Conservation (phyloP, 2,329 filamentous ascomycete genomes). For the Pseudogymnoascus sp. region DNA sequence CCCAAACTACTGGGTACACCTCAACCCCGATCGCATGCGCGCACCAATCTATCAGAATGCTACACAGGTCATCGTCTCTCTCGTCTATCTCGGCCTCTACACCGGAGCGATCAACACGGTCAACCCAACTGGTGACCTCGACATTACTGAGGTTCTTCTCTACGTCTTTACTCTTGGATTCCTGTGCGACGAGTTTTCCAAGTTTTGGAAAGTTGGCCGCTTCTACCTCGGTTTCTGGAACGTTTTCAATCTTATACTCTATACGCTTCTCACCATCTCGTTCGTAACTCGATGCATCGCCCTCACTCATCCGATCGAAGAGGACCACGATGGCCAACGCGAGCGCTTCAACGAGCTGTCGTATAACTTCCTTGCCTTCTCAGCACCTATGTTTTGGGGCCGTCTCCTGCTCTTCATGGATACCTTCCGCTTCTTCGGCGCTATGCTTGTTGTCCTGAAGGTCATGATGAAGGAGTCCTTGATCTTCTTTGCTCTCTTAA, state of each 20-base stretch:
- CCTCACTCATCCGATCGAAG: conserved; percentile 48
- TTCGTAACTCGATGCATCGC: conserved; percentile 74
- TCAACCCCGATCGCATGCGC: conserved; percentile 91
- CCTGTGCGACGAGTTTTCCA: conserved; percentile 76
- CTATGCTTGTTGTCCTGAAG: conserved; percentile 95
- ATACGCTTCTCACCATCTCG: conserved; percentile 68
- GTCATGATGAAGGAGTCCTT: conserved; percentile 90
- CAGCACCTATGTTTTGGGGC: conserved; percentile 94
- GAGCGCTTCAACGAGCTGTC: conserved; percentile 66
- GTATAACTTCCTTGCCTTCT: conserved; percentile 91
- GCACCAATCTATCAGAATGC: conserved; percentile 88
- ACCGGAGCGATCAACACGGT: conserved; percentile 91
- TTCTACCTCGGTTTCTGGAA: conserved; percentile 97
- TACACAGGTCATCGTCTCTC: conserved; percentile 74
- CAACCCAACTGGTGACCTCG: conserved; percentile 75
- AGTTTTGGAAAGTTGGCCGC: conserved; percentile 89
- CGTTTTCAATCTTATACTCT: conserved; percentile 80
- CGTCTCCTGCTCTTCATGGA: conserved; percentile 88
- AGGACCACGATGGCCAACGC: conserved; percentile 42
- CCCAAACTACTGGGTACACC: conserved; percentile 67
- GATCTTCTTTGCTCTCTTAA: conserved; percentile 89
- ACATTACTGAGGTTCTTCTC: conserved; percentile 72
- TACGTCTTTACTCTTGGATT: conserved; percentile 91
- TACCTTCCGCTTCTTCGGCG: conserved; percentile 89
- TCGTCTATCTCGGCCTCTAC: conserved; percentile 77